A percentile compares a stretch with the other conserved stretches of the same genome.
phyloP scores from a whole-genome alignment of 805 yeast genomes.

The Torulaspora gathmanii region DNA sequence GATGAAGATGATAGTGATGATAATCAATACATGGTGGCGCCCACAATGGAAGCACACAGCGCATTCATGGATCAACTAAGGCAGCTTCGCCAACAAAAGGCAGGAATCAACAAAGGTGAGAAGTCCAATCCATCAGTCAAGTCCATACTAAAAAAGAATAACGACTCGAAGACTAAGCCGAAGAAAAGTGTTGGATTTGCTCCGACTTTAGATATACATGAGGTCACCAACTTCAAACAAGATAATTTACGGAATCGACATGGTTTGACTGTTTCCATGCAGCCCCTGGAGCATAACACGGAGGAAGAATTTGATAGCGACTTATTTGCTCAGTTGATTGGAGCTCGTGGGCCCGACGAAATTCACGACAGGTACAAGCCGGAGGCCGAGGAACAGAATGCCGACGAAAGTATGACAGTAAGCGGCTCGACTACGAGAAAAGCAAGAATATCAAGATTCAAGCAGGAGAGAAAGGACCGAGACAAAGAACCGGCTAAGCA shows the following conservation, averaged over 20 bases:
- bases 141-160: conserved; percentile 17
- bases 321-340: conserved; percentile 31
- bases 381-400: conserved; percentile 5
- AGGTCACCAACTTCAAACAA: conserved; percentile 33
- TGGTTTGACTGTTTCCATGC: conserved; percentile 9
- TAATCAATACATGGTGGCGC: conserved; percentile 18
- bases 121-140: conserved; percentile 5
- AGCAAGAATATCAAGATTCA: conserved; percentile 32
- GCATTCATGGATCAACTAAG: conserved; percentile 30
- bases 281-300: conserved; percentile 1
- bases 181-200: conserved; percentile 35
- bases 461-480: conserved; percentile 20
- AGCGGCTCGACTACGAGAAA: conserved; percentile 8
- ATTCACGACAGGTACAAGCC: conserved; percentile 28
- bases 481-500: background rate
- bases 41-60: conserved; percentile 24
- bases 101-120: background rate
- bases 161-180: conserved; percentile 8
- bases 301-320: conserved; percentile 32
- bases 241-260: conserved; percentile 33
- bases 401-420: conserved; percentile 6
- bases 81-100: conserved; percentile 16
- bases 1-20: conserved; percentile 20
- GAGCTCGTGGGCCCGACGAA: conserved; percentile 32
- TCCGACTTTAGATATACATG: conserved; percentile 29